Evolutionary conservation across 352 stramenopile species (phyloP).

Genomic region (Phytopythium montanum): DNA sequence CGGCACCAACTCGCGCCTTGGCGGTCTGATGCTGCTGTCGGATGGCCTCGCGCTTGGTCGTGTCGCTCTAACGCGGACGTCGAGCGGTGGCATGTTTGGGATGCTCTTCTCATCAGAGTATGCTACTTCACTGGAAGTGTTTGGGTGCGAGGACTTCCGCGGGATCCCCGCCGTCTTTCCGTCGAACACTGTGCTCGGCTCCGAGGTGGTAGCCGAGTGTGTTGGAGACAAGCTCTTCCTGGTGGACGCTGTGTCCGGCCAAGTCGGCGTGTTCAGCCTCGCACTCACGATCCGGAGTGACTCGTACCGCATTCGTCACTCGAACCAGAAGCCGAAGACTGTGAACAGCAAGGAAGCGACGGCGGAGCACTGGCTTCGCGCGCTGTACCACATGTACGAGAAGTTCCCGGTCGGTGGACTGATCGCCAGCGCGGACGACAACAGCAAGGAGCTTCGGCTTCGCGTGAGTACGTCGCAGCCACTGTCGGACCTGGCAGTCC

Average conservation of each 20-base stretch:
- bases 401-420: slow-evolving; percentile 47
- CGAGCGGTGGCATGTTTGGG: no score
- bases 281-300: slow-evolving; percentile 44
- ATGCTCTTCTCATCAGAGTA: slow-evolving; percentile 10
- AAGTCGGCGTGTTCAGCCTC: slow-evolving; percentile 15
- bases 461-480: neutral
- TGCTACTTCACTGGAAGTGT: slow-evolving; percentile 11
- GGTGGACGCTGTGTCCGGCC: slow-evolving; percentile 9
- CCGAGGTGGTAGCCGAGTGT: slow-evolving; percentile 6
- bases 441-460: neutral
- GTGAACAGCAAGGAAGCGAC: neutral
- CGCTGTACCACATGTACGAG: slow-evolving; percentile 58
- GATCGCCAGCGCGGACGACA: slow-evolving; percentile 7
- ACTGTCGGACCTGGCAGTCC: neutral
- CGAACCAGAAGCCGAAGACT: slow-evolving; percentile 8
- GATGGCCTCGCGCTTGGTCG: slow-evolving; percentile 20
- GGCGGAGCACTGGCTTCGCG: slow-evolving; percentile 17
- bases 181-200: slow-evolving; percentile 2
- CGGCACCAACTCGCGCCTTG: no score
- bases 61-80: neutral
- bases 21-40: slow-evolving; percentile 14
- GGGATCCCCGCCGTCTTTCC: slow-evolving; percentile 13
- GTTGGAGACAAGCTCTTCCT: slow-evolving; percentile 27
- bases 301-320: slow-evolving; percentile 43
- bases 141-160: slow-evolving; percentile 35